phyloP scores from a whole-genome alignment of 2,329 filamentous ascomycete genomes.

The Saccharata proteae region DNA sequence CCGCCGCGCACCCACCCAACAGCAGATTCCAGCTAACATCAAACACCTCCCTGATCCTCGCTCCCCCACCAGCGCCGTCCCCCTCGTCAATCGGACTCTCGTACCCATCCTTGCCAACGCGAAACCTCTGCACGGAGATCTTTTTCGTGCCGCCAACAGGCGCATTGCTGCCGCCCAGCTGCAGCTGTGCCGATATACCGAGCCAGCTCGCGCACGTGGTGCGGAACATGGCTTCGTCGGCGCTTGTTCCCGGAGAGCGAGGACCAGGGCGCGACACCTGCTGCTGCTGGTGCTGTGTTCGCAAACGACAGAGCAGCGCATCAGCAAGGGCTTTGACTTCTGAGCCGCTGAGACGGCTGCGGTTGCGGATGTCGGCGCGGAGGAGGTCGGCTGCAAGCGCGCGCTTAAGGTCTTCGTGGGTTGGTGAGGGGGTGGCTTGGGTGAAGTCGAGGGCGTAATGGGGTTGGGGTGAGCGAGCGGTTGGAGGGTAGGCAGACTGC shows the following conservation, averaged over 20 bases:
- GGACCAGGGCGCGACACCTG: too few species aligned
- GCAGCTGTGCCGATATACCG: conserved; percentile 21
- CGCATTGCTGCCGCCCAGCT: conserved; percentile 23
- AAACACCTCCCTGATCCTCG: conserved; percentile 26
- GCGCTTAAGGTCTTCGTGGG: conserved; percentile 32
- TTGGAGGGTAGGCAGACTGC: neutral
- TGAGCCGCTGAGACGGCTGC: conserved; percentile 31
- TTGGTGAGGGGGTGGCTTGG: conserved; percentile 11
- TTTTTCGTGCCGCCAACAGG: conserved; percentile 21
- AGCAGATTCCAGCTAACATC: conserved; percentile 32
- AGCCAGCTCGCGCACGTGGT: conserved; percentile 33
- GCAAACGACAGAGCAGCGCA: conserved; percentile 24
- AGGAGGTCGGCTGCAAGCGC: conserved; percentile 35
- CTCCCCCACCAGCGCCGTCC: conserved; percentile 12
- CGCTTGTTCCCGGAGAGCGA: too few species aligned
- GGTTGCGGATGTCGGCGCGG: conserved; percentile 31
- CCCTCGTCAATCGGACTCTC: conserved; percentile 29
- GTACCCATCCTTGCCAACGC: conserved; percentile 27
- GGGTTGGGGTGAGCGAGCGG: neutral
- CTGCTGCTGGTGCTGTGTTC: conserved; percentile 13
- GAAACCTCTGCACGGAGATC: conserved; percentile 30
- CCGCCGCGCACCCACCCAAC: conserved; percentile 29
- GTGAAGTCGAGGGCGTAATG: neutral
- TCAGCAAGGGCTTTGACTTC: conserved; percentile 36
- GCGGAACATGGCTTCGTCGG: conserved; percentile 23